Evolutionary conservation across 2,329 filamentous ascomycete genomes (phyloP).

Genomic region (Ustulina deusta): DNA sequence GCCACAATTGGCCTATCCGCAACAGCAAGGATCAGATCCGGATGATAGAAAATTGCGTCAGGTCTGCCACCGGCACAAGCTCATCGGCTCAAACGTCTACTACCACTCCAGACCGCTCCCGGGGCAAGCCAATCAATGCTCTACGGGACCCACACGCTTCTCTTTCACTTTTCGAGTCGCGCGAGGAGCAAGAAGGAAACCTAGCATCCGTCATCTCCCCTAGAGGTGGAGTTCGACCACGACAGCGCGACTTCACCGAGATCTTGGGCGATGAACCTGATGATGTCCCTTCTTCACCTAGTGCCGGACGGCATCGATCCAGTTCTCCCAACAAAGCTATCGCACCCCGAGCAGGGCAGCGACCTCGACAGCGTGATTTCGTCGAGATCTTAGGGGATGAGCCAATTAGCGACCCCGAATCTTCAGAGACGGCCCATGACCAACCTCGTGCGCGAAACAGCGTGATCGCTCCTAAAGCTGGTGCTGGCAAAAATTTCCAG

Average conservation of each 20-base stretch:
- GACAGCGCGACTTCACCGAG: constrained; percentile 78
- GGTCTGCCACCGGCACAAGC: constrained; percentile 56
- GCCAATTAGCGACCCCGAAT: constrained; percentile 53
- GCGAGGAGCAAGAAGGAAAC: constrained; percentile 69
- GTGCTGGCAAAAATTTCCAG: constrained; percentile 71
- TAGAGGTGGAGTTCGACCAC: constrained; percentile 70
- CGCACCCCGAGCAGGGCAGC: constrained; percentile 48
- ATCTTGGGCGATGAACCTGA: constrained; percentile 70
- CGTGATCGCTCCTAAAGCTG: constrained; percentile 60
- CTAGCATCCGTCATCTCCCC: constrained; percentile 67
- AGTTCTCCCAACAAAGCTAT: constrained; percentile 49
- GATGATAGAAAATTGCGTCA: constrained; percentile 74
- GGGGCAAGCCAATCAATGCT: constrained; percentile 65
- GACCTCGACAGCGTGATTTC: constrained; percentile 74
- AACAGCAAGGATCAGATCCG: constrained; percentile 87
- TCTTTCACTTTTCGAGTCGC: constrained; percentile 79
- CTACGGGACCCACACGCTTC: constrained; percentile 76
- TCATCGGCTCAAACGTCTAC: constrained; percentile 51
- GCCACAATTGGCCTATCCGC: constrained; percentile 94
- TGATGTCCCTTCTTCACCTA: constrained; percentile 53
- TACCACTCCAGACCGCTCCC: constrained; percentile 58
- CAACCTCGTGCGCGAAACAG: constrained; percentile 51
- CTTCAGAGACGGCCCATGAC: constrained; percentile 58
- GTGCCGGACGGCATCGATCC: constrained; percentile 59
- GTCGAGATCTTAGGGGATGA: constrained; percentile 77